These are phyloP conservation scores for Leptographium flavum DNA, from an alignment of 2,329 filamentous ascomycete species.

Conservation along the genomic window DNA sequence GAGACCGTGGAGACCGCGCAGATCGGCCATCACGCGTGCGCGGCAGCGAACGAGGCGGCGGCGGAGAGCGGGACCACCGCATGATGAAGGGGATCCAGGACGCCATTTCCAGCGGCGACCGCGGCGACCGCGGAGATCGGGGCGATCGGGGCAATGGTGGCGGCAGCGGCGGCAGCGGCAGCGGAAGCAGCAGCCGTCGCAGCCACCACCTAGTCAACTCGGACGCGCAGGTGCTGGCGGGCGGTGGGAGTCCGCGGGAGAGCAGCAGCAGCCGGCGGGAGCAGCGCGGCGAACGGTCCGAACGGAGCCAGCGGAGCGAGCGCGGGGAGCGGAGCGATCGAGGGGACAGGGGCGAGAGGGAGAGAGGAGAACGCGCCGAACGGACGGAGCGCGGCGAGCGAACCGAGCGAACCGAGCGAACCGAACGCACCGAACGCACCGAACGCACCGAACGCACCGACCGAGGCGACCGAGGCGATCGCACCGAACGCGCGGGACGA, in stretches of 20 bases:
- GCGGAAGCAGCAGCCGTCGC: slow-evolving; percentile 19
- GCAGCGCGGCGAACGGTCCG: slow-evolving; percentile 12
- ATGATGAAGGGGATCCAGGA: slow-evolving; percentile 42
- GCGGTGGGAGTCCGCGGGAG: slow-evolving; percentile 18
- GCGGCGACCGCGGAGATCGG: no score
- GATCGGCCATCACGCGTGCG: no score
- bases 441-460: slow-evolving; percentile 21
- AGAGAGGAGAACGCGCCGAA: slow-evolving; percentile 20
- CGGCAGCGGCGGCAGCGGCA: slow-evolving; percentile 7
- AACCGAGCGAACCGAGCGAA: slow-evolving; percentile 6
- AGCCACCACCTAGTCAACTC: slow-evolving; percentile 34
- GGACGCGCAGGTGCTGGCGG: slow-evolving; percentile 41
- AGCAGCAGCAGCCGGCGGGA: background rate
- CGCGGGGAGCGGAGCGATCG: slow-evolving; percentile 1
- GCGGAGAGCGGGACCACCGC: slow-evolving; percentile 17
- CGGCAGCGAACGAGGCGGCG: background rate
- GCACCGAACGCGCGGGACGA: slow-evolving; percentile 11
- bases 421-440: slow-evolving; percentile 4
- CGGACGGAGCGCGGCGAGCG: slow-evolving; percentile 6
- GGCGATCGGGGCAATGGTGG: no score
- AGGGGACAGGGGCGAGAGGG: slow-evolving; percentile 15
- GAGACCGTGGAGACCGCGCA: no score
- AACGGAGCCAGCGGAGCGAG: slow-evolving; percentile 9
- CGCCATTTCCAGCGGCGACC: slow-evolving; percentile 22
- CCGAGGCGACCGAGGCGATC: slow-evolving; percentile 16